A percentile compares a stretch with the other conserved stretches of the same genome.
Evolutionary conservation across 163 green algal genomes (phyloP).

Genomic region (Coccomyxa subellipsoidea): DNA sequence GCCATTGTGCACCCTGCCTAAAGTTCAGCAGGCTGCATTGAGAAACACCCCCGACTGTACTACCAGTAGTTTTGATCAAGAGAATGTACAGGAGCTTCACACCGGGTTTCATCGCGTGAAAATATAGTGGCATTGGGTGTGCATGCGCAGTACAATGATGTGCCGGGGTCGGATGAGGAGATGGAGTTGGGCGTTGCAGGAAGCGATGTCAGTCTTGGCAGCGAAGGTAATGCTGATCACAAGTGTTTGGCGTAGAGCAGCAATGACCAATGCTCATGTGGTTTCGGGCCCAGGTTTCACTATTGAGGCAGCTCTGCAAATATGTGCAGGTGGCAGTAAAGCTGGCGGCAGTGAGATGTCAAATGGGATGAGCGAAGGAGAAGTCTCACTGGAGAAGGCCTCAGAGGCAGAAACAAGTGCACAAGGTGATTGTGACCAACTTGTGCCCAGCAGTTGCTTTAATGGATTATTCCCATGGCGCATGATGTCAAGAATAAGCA

Average conservation of each 20-base stretch:
- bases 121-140: not conserved
- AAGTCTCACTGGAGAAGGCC: not conserved
- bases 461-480: too few species aligned
- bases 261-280: too few species aligned
- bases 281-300: too few species aligned
- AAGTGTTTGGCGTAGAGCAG: too few species aligned
- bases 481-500: too few species aligned
- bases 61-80: too few species aligned
- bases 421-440: not conserved
- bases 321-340: not conserved
- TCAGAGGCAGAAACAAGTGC: not conserved
- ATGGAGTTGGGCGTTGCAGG: not conserved
- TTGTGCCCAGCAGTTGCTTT: too few species aligned
- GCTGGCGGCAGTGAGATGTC: not conserved
- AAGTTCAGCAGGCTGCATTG: too few species aligned
- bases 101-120: too few species aligned
- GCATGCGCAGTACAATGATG: conserved; percentile 3
- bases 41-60: too few species aligned
- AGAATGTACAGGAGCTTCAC: too few species aligned
- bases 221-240: not conserved
- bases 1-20: not conserved
- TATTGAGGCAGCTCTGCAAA: not conserved
- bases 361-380: conserved; percentile 3
- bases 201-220: conserved; percentile 8
- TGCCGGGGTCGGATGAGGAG: conserved; percentile 7